Evolutionary conservation across 352 stramenopile species (phyloP).

Genomic region (Globisporangium megalacanthum): DNA sequence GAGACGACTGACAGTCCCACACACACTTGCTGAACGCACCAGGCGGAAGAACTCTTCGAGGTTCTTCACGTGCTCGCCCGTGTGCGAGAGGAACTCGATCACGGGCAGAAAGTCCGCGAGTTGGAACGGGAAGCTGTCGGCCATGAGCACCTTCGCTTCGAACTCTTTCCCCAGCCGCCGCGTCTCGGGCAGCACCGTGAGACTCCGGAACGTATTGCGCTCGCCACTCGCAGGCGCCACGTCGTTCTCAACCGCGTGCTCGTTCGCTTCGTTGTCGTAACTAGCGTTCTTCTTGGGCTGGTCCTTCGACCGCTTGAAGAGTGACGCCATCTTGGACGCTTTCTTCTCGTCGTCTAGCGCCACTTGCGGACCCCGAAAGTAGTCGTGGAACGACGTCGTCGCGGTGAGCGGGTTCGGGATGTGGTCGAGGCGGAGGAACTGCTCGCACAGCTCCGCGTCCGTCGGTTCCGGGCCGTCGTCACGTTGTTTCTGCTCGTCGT

Average conservation of each 20-base stretch:
- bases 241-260: constrained; percentile 5
- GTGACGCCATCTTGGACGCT: constrained; percentile 27
- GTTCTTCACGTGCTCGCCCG: constrained; percentile 69
- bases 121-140: constrained; percentile 68
- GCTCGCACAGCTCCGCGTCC: constrained; percentile 45
- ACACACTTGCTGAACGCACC: constrained; percentile 25
- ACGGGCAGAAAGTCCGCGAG: constrained; percentile 66
- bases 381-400: constrained; percentile 64
- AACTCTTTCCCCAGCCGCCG: constrained; percentile 55
- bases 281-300: constrained; percentile 21
- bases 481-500: neutral
- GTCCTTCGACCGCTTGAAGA: constrained; percentile 43
- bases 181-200: constrained; percentile 50
- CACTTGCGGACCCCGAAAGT: constrained; percentile 30
- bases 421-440: constrained; percentile 47
- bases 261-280: constrained; percentile 3
- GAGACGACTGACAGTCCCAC: constrained; percentile 1
- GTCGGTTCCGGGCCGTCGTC: constrained; percentile 13
- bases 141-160: constrained; percentile 76
- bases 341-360: constrained; percentile 8
- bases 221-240: constrained; percentile 9
- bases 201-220: constrained; percentile 56
- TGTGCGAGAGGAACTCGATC: constrained; percentile 74
- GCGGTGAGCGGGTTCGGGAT: constrained; percentile 66
- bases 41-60: constrained; percentile 83